Evolutionary conservation across 768 basidiomycete species (phyloP).

Genomic region (Boletus pseudopeckii): DNA sequence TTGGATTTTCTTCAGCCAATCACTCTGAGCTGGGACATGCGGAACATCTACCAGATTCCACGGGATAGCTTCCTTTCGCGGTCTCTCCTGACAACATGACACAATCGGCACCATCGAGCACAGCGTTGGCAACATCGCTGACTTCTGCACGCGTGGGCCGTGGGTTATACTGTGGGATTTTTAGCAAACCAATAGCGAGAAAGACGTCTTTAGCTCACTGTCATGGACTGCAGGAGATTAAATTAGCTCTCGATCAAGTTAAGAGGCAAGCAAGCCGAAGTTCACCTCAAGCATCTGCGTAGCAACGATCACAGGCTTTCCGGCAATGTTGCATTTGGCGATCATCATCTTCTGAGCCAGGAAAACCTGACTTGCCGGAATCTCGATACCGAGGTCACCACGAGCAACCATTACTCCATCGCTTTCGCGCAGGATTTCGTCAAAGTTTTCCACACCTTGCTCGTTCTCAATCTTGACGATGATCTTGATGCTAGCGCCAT

Average conservation of each 20-base stretch:
- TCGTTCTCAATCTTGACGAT: constrained; percentile 99
- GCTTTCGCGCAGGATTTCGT: constrained; percentile 90
- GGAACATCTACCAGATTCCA: constrained; percentile 74
- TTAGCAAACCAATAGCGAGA: constrained; percentile 1
- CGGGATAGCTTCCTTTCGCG: constrained; percentile 94
- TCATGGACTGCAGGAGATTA: constrained; percentile 73
- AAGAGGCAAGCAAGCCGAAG: not conserved
- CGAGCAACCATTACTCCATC: constrained; percentile 99
- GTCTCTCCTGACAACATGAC: constrained; percentile 99
- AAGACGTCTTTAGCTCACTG: constrained; percentile 45
- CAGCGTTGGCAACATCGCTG: constrained; percentile 98
- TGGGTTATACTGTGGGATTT: constrained; percentile 82
- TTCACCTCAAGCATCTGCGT: constrained; percentile 98
- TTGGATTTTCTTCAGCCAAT: constrained; percentile 28
- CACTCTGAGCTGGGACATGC: not conserved
- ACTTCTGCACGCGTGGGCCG: constrained; percentile 98
- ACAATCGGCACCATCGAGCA: constrained; percentile 97
- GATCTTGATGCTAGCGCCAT: constrained; percentile 95
- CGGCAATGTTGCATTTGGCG: constrained; percentile 95
- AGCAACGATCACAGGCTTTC: constrained; percentile 98
- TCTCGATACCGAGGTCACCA: constrained; percentile 99
- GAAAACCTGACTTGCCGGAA: constrained; percentile 99
- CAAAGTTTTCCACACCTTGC: constrained; percentile 98
- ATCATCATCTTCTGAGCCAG: constrained; percentile 99
- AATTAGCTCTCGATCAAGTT: constrained; percentile 8